A percentile compares a stretch with the other conserved stretches of the same genome.
Conservation (phyloP, 192 early-diverging fungal species). For the Diversispora epigaea region DNA sequence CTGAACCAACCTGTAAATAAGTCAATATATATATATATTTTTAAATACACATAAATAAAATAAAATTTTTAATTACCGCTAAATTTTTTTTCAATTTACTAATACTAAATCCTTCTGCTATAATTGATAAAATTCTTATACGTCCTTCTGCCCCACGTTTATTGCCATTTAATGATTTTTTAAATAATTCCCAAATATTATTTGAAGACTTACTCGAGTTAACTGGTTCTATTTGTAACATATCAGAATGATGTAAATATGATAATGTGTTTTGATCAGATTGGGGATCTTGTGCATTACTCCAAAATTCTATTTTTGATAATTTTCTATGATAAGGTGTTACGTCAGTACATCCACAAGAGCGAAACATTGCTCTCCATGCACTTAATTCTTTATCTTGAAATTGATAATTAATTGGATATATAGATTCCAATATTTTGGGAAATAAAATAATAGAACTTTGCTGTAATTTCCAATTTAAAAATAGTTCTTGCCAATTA, state of each 20-base stretch:
- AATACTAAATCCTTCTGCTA: not conserved
- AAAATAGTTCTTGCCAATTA: not conserved
- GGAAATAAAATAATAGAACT: not conserved
- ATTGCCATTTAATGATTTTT: not conserved
- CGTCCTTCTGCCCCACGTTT: not conserved
- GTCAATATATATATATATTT: too few relatives aligned
- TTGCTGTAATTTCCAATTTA: not conserved
- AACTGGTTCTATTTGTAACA: too few relatives aligned
- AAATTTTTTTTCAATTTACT: not conserved
- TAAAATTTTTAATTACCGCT: not conserved
- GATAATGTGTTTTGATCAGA: not conserved
- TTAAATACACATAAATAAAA: too few relatives aligned
- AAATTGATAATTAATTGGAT: not conserved
- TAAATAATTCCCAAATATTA: not conserved
- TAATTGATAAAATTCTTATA: not conserved
- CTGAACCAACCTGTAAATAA: too few relatives aligned
- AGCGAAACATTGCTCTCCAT: not conserved
- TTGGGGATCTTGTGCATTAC: not conserved
- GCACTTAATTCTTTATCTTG: conserved; percentile 12
- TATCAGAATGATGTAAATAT: too few relatives aligned
- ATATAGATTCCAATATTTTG: not conserved
- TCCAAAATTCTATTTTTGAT: conserved; percentile 2
- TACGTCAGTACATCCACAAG: not conserved
- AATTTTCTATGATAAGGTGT: not conserved
- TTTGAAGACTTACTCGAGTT: too few relatives aligned